A percentile compares a stretch with the other conserved stretches of the same genome.
Conservation (phyloP, 768 basidiomycete species). For the Scleroderma bovista region DNA sequence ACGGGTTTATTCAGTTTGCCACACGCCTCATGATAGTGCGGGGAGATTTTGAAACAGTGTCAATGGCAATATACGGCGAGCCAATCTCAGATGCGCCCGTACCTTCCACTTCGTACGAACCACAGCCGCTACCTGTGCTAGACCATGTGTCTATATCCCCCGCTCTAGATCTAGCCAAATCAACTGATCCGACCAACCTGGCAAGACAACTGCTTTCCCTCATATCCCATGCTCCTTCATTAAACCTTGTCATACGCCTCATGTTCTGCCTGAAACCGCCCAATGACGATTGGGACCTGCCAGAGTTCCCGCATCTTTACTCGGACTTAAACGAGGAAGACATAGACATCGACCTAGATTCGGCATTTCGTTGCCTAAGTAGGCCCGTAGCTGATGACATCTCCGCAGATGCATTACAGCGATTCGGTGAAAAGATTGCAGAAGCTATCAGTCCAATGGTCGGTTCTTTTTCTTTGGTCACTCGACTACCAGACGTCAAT, state of each 20-base stretch:
- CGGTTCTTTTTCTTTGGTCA: neutral
- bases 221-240: constrained; percentile 56
- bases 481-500: constrained; percentile 1
- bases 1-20: constrained; percentile 42
- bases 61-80: constrained; percentile 47
- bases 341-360: constrained; percentile 54
- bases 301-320: constrained; percentile 66
- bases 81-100: constrained; percentile 41
- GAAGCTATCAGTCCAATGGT: constrained; percentile 57
- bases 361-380: constrained; percentile 46
- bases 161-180: constrained; percentile 55
- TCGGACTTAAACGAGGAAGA: constrained; percentile 50
- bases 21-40: constrained; percentile 79
- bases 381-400: constrained; percentile 58
- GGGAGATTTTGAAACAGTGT: constrained; percentile 63
- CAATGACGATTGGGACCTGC: constrained; percentile 75
- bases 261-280: constrained; percentile 78
- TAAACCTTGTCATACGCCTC: constrained; percentile 60
- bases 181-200: constrained; percentile 52
- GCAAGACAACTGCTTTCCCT: constrained; percentile 58
- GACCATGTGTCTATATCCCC: constrained; percentile 38
- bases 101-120: constrained; percentile 36
- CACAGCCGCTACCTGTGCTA: constrained; percentile 32
- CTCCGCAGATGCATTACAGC: constrained; percentile 42
- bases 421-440: constrained; percentile 52